Evolutionary conservation across 2,329 filamentous ascomycete genomes (phyloP).

Genomic region (Aspergillus calidoustus): DNA sequence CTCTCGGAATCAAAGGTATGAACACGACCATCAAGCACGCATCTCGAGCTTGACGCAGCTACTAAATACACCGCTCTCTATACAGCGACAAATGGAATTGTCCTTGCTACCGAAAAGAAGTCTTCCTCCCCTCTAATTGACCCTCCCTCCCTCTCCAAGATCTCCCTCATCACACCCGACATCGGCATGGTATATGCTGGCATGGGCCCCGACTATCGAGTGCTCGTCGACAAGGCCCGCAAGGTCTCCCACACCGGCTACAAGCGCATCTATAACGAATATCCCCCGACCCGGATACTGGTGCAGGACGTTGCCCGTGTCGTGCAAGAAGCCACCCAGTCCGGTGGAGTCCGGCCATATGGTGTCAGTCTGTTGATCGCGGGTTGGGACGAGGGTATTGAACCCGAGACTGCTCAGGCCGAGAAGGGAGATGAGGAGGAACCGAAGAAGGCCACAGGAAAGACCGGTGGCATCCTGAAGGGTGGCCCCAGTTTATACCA

Average conservation of each 20-base stretch:
- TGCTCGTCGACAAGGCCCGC: constrained; percentile 95
- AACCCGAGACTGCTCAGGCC: constrained; percentile 76
- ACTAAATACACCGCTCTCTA: constrained; percentile 20
- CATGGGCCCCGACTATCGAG: constrained; percentile 98
- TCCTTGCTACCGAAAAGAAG: constrained; percentile 99
- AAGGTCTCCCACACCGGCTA: constrained; percentile 98
- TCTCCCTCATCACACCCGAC: constrained; percentile 97
- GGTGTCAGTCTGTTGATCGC: constrained; percentile 94
- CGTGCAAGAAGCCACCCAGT: constrained; percentile 99
- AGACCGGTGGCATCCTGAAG: constrained; percentile 95
- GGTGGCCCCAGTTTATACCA: constrained; percentile 97
- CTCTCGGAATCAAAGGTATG: constrained; percentile 95
- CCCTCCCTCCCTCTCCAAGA: constrained; percentile 91
- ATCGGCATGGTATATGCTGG: constrained; percentile 99
- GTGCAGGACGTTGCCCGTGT: constrained; percentile 97
- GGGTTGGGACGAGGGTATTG: constrained; percentile 95
- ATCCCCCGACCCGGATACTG: constrained; percentile 98
- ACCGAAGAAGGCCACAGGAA: constrained; percentile 74
- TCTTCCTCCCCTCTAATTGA: constrained; percentile 97
- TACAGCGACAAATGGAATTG: constrained; percentile 94
- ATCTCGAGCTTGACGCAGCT: constrained; percentile 12
- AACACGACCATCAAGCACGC: constrained; percentile 3
- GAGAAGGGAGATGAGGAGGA: constrained; percentile 60
- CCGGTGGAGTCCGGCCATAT: constrained; percentile 94
- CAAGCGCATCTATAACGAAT: constrained; percentile 99